Base-by-base conservation (phyloP, 371 early-diverging fungal species). In the Rhizopus arrhizus region DNA sequence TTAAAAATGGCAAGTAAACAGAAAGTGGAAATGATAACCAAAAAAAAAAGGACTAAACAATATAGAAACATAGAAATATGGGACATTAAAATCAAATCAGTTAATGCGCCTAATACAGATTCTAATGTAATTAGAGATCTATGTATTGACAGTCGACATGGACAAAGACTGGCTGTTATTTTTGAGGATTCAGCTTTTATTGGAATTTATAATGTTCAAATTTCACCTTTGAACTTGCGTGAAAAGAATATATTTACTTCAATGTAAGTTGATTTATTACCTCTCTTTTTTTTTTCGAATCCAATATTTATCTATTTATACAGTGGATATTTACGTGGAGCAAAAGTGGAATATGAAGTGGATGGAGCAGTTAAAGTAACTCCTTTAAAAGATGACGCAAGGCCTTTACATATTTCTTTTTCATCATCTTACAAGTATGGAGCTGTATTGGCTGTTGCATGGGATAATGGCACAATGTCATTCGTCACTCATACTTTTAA, bases 271-370 rank as follows among this genome's bases (percentile, higher is more conserved):
- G 38, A 10, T 13, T 53, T 13, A 11, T 43, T 43, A 11, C 9
- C 56, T 4, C 13, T 9, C 33, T 5, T 15, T 11, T 38, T 15
- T 34, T 28, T 45, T 54, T 46, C 13, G 40, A 11, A 40, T 35
- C 29, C 41, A 32, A 38, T n/a, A 12, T 34, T 29, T 33, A 31
- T 15, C 29, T 10, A 35, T 15, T 40, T 47, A 22, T 38, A 8
- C 49, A 76, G 78, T 62, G 78, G 78, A 16, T 69, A 68, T 51
- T 60, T 73, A n/a, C 69, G 72, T 43, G 74, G 72, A 9, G 53
- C 70, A 1, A 40, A 57, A 29, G 45, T 50, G 16, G n/a, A 47
- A 7, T 46, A 48, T 16, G 31, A 50, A 32, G 13, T 61, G 2
- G 33, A 36, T 8, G 56, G 58, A 35, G 16, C 40, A 33, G 45